Evolutionary conservation across 169 alveolate genomes (phyloP).

Genomic region (Cryptosporidium baileyi): DNA sequence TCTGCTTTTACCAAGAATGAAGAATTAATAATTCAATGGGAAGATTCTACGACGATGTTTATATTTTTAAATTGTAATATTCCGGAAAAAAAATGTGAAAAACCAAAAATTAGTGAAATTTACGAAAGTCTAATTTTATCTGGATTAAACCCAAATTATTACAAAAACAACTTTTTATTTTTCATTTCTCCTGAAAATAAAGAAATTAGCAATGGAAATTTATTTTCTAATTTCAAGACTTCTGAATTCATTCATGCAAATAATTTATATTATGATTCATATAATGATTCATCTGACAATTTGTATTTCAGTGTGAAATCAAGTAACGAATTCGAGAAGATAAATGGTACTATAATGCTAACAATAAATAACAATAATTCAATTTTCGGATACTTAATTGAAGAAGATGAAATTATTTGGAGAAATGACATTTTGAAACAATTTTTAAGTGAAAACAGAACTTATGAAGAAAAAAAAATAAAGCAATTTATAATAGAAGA

Average conservation of each 20-base stretch:
- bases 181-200: not conserved
- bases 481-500: not conserved
- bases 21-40: constrained; percentile 20
- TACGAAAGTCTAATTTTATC: constrained; percentile 34
- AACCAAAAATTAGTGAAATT: constrained; percentile 12
- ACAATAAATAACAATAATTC: constrained; percentile 22
- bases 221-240: not conserved
- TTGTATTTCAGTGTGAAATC: not conserved
- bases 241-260: not conserved
- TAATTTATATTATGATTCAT: not conserved
- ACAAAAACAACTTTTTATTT: not conserved
- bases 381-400: not conserved
- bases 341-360: constrained; percentile 21
- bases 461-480: not conserved
- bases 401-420: not conserved
- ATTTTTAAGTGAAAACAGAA: not conserved
- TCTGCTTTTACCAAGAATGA: not conserved
- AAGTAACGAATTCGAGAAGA: not conserved
- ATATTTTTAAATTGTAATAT: constrained; percentile 29
- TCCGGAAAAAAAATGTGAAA: not conserved
- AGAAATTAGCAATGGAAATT: not conserved
- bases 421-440: constrained; percentile 36
- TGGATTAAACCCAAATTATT: not conserved
- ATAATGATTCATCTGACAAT: not conserved
- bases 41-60: constrained; percentile 2